phyloP scores from a whole-genome alignment of 768 basidiomycete genomes.

The Mycena haematopus region DNA sequence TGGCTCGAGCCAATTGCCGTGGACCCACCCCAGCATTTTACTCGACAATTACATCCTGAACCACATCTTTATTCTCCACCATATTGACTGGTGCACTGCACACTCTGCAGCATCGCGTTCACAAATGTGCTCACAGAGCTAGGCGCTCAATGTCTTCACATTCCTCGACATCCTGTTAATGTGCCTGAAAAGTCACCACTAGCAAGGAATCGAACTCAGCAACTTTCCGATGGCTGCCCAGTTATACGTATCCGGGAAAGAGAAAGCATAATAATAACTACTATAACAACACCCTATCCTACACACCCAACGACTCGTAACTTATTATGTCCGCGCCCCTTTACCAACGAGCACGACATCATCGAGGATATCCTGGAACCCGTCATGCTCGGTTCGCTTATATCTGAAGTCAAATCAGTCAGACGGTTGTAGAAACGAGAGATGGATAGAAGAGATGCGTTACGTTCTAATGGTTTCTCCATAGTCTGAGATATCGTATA shows the following conservation, averaged over 20 bases:
- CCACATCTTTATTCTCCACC: conserved; percentile 20
- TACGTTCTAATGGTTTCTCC: conserved; percentile 90
- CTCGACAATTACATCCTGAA: conserved; percentile 14
- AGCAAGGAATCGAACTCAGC: neutral
- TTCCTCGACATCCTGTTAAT: conserved; percentile 4
- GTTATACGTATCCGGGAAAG: neutral
- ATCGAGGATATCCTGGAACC: conserved; percentile 57
- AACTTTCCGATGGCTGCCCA: neutral
- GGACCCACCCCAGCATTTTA: neutral
- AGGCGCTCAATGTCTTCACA: conserved; percentile 7
- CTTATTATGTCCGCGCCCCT: conserved; percentile 42
- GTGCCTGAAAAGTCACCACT: conserved; percentile 10
- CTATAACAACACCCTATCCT: conserved; percentile 16
- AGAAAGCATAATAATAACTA: conserved; percentile 8
- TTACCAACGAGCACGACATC: conserved; percentile 67
- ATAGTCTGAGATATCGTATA: conserved; percentile 87
- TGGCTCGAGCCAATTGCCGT: conserved; percentile 4
- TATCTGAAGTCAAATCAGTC: conserved; percentile 36
- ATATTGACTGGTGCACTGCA: conserved; percentile 11
- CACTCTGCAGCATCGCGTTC: conserved; percentile 3
- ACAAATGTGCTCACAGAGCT: conserved; percentile 2
- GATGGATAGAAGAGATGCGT: neutral
- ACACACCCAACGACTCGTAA: conserved; percentile 8
- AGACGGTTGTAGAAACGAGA: neutral
- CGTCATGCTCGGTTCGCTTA: conserved; percentile 77